phyloP scores from a whole-genome alignment of 2,329 filamentous ascomycete species.

The Xylaria polymorpha region DNA sequence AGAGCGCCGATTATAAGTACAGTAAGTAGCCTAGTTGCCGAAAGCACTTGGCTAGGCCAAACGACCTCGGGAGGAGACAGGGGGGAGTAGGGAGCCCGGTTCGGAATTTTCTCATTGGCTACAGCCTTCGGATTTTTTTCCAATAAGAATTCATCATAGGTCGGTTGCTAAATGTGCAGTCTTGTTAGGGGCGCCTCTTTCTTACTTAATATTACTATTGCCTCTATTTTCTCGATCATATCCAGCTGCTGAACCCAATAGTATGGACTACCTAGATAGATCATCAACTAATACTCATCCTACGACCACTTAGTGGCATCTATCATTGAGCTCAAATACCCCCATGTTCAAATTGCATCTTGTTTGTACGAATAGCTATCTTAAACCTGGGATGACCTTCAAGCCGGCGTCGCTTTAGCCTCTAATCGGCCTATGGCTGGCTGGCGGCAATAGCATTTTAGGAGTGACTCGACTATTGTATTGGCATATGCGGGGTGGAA shows the following conservation, averaged over 20 bases:
- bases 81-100: not conserved
- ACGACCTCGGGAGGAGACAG: not conserved
- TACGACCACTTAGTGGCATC: slow-evolving; percentile 1
- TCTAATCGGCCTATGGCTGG: slow-evolving; percentile 11
- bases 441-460: not conserved
- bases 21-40: not conserved
- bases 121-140: slow-evolving; percentile 34
- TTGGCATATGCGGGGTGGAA: not conserved
- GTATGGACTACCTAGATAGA: not conserved
- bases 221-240: not conserved
- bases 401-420: not conserved
- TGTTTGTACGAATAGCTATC: not conserved
- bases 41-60: not conserved
- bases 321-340: not conserved
- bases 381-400: not conserved
- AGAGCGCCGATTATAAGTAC: not conserved
- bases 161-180: slow-evolving; percentile 20
- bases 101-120: slow-evolving; percentile 46
- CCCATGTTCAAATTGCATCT: not conserved
- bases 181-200: slow-evolving; percentile 25
- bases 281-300: not conserved
- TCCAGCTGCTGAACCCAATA: not conserved
- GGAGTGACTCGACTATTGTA: slow-evolving; percentile 1
- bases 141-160: slow-evolving; percentile 34
- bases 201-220: slow-evolving; percentile 33